A percentile compares a stretch with the other conserved stretches of the same genome.
These are phyloP conservation scores for Syncephalastrum monosporum DNA, from an alignment of 371 early-diverging fungal species.

Conservation along the genomic window DNA sequence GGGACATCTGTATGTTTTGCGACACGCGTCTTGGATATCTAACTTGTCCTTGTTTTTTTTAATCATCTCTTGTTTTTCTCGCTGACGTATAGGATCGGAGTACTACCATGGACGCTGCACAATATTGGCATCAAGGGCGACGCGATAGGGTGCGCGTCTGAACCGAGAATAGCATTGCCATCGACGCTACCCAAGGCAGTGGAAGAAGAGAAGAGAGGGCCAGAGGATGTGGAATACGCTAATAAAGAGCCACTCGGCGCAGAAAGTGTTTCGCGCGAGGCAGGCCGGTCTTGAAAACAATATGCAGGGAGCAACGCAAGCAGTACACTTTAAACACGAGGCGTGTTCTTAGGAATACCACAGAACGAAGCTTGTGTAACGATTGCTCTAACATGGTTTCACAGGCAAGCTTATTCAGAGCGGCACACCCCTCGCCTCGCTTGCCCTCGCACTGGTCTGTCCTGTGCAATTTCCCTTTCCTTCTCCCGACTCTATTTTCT, in stretches of 20 bases:
- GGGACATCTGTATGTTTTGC: neutral
- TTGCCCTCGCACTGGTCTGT: too few relatives aligned
- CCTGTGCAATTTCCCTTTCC: too few relatives aligned
- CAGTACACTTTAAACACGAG: too few relatives aligned
- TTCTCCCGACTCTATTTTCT: neutral
- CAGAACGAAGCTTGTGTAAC: too few relatives aligned
- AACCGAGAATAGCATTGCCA: slow-evolving; percentile 1
- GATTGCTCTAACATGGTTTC: too few relatives aligned
- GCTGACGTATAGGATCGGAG: slow-evolving; percentile 25
- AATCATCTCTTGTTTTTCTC: neutral
- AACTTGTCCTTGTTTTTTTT: neutral
- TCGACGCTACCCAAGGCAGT: neutral
- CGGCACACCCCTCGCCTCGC: too few relatives aligned
- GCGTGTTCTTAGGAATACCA: too few relatives aligned
- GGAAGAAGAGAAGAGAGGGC: too few relatives aligned
- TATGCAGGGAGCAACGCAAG: neutral
- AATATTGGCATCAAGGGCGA: slow-evolving; percentile 27
- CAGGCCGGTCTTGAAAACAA: neutral
- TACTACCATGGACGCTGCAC: slow-evolving; percentile 24
- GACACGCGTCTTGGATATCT: neutral
- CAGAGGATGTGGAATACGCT: too few relatives aligned
- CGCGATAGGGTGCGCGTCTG: slow-evolving; percentile 10
- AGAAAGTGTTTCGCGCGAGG: slow-evolving; percentile 1
- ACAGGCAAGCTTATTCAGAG: too few relatives aligned
- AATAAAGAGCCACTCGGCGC: neutral